These are phyloP conservation scores for Scorias spongiosa DNA, from an alignment of 2,329 filamentous ascomycete genomes.

Conservation along the genomic window DNA sequence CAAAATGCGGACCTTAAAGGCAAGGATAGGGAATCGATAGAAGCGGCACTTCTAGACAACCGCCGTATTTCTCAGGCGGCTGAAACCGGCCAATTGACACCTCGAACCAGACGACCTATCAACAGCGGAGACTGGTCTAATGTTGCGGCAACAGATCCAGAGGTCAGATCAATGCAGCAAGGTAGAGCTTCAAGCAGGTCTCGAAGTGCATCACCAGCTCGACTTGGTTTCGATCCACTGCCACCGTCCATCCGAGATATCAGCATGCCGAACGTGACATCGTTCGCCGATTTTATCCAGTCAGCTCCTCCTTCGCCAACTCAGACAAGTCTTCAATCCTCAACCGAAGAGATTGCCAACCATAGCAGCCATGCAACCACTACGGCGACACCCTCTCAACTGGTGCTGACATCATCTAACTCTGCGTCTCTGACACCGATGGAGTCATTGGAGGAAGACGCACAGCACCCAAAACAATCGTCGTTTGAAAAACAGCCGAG, in stretches of 20 bases:
- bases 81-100: constrained; percentile 32
- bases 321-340: constrained; percentile 2
- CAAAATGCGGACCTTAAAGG: constrained; percentile 4
- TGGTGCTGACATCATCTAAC: not conserved
- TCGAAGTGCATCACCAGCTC: not conserved
- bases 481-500: not conserved
- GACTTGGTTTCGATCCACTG: constrained; percentile 10
- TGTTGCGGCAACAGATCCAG: constrained; percentile 1
- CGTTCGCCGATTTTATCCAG: constrained; percentile 18
- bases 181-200: not conserved
- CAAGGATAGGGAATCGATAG: constrained; percentile 10
- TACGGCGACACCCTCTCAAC: not conserved
- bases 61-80: constrained; percentile 35
- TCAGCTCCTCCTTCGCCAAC: constrained; percentile 12
- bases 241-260: constrained; percentile 13
- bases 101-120: constrained; percentile 9
- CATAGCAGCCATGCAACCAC: not conserved
- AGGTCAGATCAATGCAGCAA: not conserved
- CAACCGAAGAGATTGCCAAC: constrained; percentile 1
- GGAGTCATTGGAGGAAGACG: not conserved
- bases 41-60: constrained; percentile 26
- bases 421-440: not conserved
- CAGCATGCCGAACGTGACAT: constrained; percentile 17
- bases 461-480: not conserved
- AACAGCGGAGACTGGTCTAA: constrained; percentile 5